Percentiles rank a stretch among this genome's conserved stretches.
Evolutionary conservation across 1,139 yeast species (phyloP).

Genomic region (Entelexis paramagnoliae): DNA sequence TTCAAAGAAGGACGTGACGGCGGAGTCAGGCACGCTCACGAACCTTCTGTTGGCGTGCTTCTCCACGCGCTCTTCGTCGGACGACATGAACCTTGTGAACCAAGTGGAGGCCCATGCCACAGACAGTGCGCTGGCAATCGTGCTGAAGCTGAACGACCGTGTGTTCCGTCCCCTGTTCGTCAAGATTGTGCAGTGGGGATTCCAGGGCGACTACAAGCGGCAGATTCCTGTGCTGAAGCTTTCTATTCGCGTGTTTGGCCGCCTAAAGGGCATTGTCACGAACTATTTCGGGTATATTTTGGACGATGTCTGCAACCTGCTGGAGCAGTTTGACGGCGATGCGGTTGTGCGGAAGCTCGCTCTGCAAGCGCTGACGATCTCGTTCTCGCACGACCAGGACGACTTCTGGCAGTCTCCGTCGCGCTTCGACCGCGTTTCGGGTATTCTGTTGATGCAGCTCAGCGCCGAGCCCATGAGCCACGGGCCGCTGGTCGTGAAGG

Average conservation of each 20-base stretch:
- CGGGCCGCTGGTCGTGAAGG: slow-evolving; percentile 54
- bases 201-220: slow-evolving; percentile 42
- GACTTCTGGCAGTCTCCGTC: slow-evolving; percentile 90
- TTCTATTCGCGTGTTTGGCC: slow-evolving; percentile 73
- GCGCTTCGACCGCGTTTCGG: slow-evolving; percentile 63
- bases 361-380: slow-evolving; percentile 58
- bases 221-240: slow-evolving; percentile 71
- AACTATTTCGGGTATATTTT: slow-evolving; percentile 75
- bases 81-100: slow-evolving; percentile 42
- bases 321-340: slow-evolving; percentile 29
- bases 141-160: slow-evolving; percentile 87
- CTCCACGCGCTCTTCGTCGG: slow-evolving; percentile 36
- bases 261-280: slow-evolving; percentile 76
- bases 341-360: slow-evolving; percentile 58
- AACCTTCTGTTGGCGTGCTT: slow-evolving; percentile 62
- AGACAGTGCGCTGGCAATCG: slow-evolving; percentile 61
- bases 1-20: slow-evolving; percentile 64
- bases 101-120: slow-evolving; percentile 72
- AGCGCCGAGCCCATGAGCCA: slow-evolving; percentile 48
- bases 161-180: slow-evolving; percentile 88
- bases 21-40: slow-evolving; percentile 60
- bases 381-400: slow-evolving; percentile 81
- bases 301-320: slow-evolving; percentile 54
- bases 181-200: slow-evolving; percentile 84
- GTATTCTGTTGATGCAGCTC: slow-evolving; percentile 56